Conservation (phyloP, 2,329 filamentous ascomycete genomes). For the Pseudogymnoascus sp. region DNA sequence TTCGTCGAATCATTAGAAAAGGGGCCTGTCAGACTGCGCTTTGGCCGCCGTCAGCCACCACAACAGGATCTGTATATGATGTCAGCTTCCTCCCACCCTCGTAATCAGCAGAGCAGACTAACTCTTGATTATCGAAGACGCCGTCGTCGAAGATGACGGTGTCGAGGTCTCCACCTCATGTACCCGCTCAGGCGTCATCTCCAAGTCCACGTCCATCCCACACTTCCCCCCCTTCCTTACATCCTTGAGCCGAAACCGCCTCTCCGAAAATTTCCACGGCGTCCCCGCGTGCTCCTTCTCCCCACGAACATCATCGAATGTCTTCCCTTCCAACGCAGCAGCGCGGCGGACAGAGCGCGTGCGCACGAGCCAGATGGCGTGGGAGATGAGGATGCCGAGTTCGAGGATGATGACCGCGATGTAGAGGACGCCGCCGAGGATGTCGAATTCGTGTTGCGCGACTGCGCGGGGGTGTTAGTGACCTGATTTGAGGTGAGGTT, state of each 20-base stretch:
- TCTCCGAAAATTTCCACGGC: slow-evolving; percentile 34
- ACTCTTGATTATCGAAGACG: background rate
- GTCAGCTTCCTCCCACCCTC: background rate
- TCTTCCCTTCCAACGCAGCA: slow-evolving; percentile 44
- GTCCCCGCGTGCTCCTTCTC: slow-evolving; percentile 30
- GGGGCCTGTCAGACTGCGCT: background rate
- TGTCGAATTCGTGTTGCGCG: slow-evolving; percentile 53
- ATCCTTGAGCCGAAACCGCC: slow-evolving; percentile 16
- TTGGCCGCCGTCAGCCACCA: background rate
- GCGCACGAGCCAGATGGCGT: slow-evolving; percentile 51
- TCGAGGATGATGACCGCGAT: slow-evolving; percentile 50
- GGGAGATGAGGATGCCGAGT: slow-evolving; percentile 51
- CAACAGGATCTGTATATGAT: background rate
- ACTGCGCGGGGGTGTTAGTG: slow-evolving; percentile 32
- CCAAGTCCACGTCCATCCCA: background rate
- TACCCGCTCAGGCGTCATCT: background rate
- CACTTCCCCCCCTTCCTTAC: background rate
- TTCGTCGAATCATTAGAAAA: background rate
- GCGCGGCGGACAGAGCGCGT: slow-evolving; percentile 44
- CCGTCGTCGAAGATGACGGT: background rate
- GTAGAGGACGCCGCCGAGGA: slow-evolving; percentile 53
- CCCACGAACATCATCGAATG: slow-evolving; percentile 45
- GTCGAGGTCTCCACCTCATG: background rate
- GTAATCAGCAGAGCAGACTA: background rate
- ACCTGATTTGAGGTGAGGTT: background rate